Evolutionary conservation across 495 filamentous ascomycete genomes (phyloP), one percentile per base, ranked within the genome.

Genomic region (Penicillium taxi): DNA sequence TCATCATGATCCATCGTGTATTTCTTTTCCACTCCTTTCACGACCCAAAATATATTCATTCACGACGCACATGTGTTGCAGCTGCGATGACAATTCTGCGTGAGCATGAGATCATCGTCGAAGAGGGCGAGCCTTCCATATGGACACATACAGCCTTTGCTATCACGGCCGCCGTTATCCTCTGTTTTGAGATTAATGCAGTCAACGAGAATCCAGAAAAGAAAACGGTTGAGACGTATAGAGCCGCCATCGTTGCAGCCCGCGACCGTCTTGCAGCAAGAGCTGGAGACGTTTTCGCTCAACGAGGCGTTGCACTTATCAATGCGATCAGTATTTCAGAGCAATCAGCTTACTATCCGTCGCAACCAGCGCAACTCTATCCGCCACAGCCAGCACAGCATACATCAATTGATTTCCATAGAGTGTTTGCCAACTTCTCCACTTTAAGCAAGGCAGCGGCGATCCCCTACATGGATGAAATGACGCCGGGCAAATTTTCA

Each of bases 1-100:
- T 73, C 25, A 73, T 73, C 33, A 71, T 71, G 69, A 64, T 73
- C 17, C 66, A 73, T 43, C 59, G 68, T 15, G 55, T 56, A 1
- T 71, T 73, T 37, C 47, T 73, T 0, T 64, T 59, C 29, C 53
- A 51, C 20, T 66, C 63, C 28, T 71, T 71, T 36, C 47, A 59
- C 9, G 55, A 60, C 13, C 52, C 56, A 4, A 58, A 42, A 21
- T 73, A 59, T 35, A 51, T 40, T 14, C 64, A 64, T 13, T 64
- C 64, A 26, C 48, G 67, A 14, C 55, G 64, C 26, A 68, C 67
- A 5, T 70, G 64, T 34, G 50, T 67, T 18, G 61, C 59, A 0
- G 61, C 67, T 1, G 61, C 69, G 4, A 65, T 61, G 50, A 67
- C 59, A 2, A 73, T 73, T 29, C 45, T 73, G 21, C 63, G 61